Evolutionary conservation across 2,329 filamentous ascomycete genomes (phyloP), one percentile per base, ranked within the genome.

Genomic region (Fusarium albidum): DNA sequence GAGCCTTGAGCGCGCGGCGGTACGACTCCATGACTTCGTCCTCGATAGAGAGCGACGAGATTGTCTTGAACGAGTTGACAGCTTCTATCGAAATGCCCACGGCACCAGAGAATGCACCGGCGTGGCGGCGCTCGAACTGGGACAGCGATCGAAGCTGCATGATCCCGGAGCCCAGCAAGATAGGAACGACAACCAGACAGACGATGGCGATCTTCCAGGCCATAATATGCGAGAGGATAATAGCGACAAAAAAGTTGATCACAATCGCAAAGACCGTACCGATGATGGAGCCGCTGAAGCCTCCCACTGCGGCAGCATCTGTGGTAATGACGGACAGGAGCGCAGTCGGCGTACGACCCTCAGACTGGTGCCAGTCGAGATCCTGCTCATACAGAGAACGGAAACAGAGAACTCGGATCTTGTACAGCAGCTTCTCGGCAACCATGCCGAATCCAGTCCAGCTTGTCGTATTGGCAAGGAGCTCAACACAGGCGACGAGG

Each of bases 131-230:
- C 56, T 90, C 84, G 40, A 87, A 85, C 31, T 81, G 78, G 3
- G 83, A 80, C 1, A 90, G 79, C 4, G 86, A 80, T 1, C 79
- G 80, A 13, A 92, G 77, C 58, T 89, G 83, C 82, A 92, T 84
- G 57, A 89, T 81, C 0, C 89, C 89, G 0, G 87, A 81, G 2
- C 85, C 85, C 0, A 92, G 77, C 6, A 91, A 80, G 9, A 92
- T 72, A 0, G 89, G 90, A 0, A 92, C 84, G 9, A 84, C 79
- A 1, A 88, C 81, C 6, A 92, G 77, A 48, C 87, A 88, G 4
- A 92, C 89, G 12, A 92, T 73, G 1, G 88, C 88, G 55, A 92
- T 90, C 66, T 85, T 88, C 90, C 89, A 92, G 3, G 87, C 87
- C 39, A 92, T 78, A 37, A 91, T 83, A 57, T 90, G 87, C 0